Evolutionary conservation across 2,329 filamentous ascomycete genomes (phyloP), one percentile per base, ranked within the genome.

Genomic region (Fusarium sp.): DNA sequence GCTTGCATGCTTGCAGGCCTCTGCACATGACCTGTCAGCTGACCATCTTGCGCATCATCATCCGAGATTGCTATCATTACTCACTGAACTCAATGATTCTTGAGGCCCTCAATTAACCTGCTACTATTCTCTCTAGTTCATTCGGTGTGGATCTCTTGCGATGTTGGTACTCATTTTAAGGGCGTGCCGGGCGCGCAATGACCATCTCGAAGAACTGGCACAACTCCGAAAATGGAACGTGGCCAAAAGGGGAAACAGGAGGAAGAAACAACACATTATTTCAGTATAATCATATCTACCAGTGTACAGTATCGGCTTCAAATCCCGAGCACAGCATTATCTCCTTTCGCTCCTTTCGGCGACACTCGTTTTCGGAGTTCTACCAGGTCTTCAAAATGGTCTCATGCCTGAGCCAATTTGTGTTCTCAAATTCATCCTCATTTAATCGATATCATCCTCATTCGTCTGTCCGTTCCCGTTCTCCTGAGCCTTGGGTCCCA

Each of bases 391-490:
- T 26, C 31, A 17, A 19, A 34, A 24, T 38, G 45, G 55, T 13
- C 28, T 31, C 5, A 31, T 3, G 10, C 28, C 28, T 13, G 10
- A 31, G 10, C 28, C 28, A 31, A 31, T 10, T 13, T 3, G 13
- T 5, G 10, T 13, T 31, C 28, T 10, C 10, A 3, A 13, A 2
- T 31, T 31, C 8, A 33, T 33, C 4, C 19, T 46, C 24, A 10
- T 4, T 63, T 64, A 86, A 61, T 86, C 84, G 5, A 85, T 79
- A 65, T 85, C 83, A 57, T 84, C 81, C 1, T 76, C 75, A 56
- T 71, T 79, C 5, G 79, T 80, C 42, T 77, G 55, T 3, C 43
- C 53, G 8, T 42, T 59, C 3, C 53, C 72, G 9, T 74, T 56
- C 19, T 73, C 59, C 5, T 61, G 69, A 51, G 67, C 56, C 21